phyloP scores from a whole-genome alignment of 495 filamentous ascomycete genomes.

The Cercophora newfieldiana region DNA sequence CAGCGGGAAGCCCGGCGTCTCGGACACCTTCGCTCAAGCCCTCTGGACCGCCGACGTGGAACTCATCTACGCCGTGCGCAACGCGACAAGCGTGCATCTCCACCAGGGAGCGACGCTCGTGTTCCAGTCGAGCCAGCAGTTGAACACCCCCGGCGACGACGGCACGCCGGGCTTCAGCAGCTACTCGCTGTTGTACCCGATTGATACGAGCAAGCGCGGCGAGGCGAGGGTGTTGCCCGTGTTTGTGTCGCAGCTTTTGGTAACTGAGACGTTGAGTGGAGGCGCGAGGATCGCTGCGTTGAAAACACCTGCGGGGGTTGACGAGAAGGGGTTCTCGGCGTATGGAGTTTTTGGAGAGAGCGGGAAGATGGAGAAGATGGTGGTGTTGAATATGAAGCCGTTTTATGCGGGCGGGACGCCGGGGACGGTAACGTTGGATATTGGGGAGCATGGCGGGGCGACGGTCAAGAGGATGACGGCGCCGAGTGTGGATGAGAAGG shows the following conservation, averaged over 20 bases:
- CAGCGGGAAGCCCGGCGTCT: slow-evolving; percentile 36
- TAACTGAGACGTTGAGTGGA: slow-evolving; percentile 18
- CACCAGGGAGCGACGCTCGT: slow-evolving; percentile 26
- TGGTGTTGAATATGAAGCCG: slow-evolving; percentile 25
- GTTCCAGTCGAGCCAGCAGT: slow-evolving; percentile 27
- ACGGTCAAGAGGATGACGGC: slow-evolving; percentile 28
- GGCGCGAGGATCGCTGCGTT: slow-evolving; percentile 21
- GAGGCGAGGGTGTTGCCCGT: slow-evolving; percentile 24
- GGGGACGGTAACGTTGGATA: slow-evolving; percentile 12
- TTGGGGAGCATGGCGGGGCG: slow-evolving; percentile 19
- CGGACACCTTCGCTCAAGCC: slow-evolving; percentile 27
- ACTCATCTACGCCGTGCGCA: slow-evolving; percentile 23
- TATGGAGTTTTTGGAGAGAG: slow-evolving; percentile 17
- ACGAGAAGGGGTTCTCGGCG: slow-evolving; percentile 17
- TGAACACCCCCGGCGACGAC: slow-evolving; percentile 28
- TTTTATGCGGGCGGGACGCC: slow-evolving; percentile 15
- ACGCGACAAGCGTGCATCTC: slow-evolving; percentile 25
- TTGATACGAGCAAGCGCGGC: slow-evolving; percentile 21
- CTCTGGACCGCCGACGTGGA: slow-evolving; percentile 26
- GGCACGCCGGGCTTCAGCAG: slow-evolving; percentile 26
- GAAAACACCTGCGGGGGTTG: slow-evolving; percentile 10
- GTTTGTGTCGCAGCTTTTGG: slow-evolving; percentile 26
- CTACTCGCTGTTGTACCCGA: slow-evolving; percentile 23
- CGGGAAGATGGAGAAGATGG: slow-evolving; percentile 12
- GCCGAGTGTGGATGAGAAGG: slow-evolving; percentile 24